These are phyloP conservation scores for Solanum ossicruentum DNA, from an alignment of 257 asterid genomes.

Conservation along the genomic window DNA sequence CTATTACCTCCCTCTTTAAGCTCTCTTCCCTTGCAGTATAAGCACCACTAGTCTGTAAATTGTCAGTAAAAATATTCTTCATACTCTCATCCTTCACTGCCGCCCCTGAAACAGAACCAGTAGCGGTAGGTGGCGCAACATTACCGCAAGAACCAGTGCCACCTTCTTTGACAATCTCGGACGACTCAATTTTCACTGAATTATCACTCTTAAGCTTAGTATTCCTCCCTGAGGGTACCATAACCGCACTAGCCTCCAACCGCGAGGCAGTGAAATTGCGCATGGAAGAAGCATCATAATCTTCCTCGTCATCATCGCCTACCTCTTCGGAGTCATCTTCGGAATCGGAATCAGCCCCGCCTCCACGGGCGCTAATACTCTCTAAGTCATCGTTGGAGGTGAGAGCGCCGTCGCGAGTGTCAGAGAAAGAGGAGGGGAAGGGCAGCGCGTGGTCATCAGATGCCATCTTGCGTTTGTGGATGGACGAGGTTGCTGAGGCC, in stretches of 20 bases:
- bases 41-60: constrained; percentile 88
- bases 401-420: constrained; percentile 85
- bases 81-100: constrained; percentile 63
- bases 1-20: constrained; percentile 75
- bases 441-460: constrained; percentile 85
- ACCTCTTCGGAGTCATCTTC: constrained; percentile 92
- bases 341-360: constrained; percentile 85
- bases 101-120: constrained; percentile 39
- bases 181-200: constrained; percentile 54
- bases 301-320: constrained; percentile 69
- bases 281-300: constrained; percentile 71
- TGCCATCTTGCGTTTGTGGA: constrained; percentile 72
- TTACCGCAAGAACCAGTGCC: constrained; percentile 15
- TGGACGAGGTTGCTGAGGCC: constrained; percentile 90
- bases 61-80: constrained; percentile 67
- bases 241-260: constrained; percentile 38
- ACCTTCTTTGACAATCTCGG: constrained; percentile 43
- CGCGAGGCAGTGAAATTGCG: constrained; percentile 82
- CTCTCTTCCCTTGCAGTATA: constrained; percentile 91
- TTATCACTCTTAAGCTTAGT: constrained; percentile 61
- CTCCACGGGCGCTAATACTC: constrained; percentile 95
- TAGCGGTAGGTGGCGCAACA: constrained; percentile 27
- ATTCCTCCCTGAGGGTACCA: constrained; percentile 32
- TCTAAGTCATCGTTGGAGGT: constrained; percentile 93
- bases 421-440: constrained; percentile 74